Percentiles rank a stretch among this genome's conserved stretches.
Evolutionary conservation across 208 protist species (phyloP).

Genomic region (Trypanosoma cruzi): DNA sequence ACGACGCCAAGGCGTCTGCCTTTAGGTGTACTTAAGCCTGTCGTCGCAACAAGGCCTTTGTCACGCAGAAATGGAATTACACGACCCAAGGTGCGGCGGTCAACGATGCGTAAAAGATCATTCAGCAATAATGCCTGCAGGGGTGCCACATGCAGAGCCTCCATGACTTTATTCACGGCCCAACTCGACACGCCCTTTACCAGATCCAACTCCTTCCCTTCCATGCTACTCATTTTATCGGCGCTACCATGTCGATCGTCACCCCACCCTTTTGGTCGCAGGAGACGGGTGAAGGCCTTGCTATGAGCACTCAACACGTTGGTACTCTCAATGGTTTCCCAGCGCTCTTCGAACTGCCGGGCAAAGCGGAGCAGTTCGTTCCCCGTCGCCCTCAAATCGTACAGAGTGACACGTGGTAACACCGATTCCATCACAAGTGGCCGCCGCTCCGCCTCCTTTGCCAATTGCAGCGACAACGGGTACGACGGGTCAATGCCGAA

Average conservation of each 20-base stretch:
- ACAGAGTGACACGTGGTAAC: constrained; percentile 39
- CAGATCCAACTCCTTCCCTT: constrained; percentile 1
- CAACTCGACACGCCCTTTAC: constrained; percentile 58
- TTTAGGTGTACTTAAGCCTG: constrained; percentile 34
- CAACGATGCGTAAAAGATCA: constrained; percentile 44
- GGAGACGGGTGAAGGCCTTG: constrained; percentile 55
- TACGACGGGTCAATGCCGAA: constrained; percentile 45
- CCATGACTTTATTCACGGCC: constrained; percentile 53
- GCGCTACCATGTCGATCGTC: not conserved
- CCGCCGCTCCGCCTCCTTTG: constrained; percentile 55
- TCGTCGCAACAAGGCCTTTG: constrained; percentile 46
- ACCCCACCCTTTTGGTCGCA: constrained; percentile 14
- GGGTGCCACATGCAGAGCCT: constrained; percentile 51
- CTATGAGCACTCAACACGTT: constrained; percentile 25
- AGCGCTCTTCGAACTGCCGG: constrained; percentile 36
- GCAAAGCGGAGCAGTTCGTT: constrained; percentile 32
- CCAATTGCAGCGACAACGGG: constrained; percentile 53
- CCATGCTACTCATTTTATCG: not conserved
- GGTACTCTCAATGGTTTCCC: constrained; percentile 40
- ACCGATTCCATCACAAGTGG: constrained; percentile 47
- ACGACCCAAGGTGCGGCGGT: constrained; percentile 45
- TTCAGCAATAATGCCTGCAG: constrained; percentile 49
- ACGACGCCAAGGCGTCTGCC: constrained; percentile 69
- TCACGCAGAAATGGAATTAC: constrained; percentile 62
- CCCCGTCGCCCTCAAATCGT: constrained; percentile 18